Evolutionary conservation across 2,329 filamentous ascomycete species (phyloP).

Genomic region (Akanthomyces muscarius): DNA sequence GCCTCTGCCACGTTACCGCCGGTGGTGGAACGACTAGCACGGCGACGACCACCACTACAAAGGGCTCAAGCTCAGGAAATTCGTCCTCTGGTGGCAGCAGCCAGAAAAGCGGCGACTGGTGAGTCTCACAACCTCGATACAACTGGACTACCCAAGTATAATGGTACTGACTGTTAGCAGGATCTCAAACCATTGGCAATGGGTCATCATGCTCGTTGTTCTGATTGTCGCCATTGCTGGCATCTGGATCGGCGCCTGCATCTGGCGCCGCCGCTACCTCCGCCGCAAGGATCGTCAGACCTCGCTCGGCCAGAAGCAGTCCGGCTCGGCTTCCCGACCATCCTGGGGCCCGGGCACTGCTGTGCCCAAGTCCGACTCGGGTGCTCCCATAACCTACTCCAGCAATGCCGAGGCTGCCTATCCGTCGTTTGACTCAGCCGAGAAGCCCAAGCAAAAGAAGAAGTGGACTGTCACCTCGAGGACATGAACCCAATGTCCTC

Average conservation of each 20-base stretch:
- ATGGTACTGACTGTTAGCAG: slow-evolving; percentile 35
- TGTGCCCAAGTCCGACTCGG: slow-evolving; percentile 16
- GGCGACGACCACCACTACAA: slow-evolving; percentile 15
- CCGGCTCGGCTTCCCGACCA: slow-evolving; percentile 33
- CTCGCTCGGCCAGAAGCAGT: slow-evolving; percentile 35
- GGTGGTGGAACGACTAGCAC: slow-evolving; percentile 21
- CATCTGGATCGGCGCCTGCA: slow-evolving; percentile 64
- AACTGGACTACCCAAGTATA: neutral
- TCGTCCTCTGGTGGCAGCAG: neutral
- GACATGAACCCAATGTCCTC: slow-evolving; percentile 30
- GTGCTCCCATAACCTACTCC: neutral
- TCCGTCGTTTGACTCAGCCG: slow-evolving; percentile 25
- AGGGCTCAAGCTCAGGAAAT: neutral
- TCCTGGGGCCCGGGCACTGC: slow-evolving; percentile 34
- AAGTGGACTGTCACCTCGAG: slow-evolving; percentile 44
- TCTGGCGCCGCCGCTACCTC: slow-evolving; percentile 70
- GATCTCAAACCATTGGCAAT: slow-evolving; percentile 68
- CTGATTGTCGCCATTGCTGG: slow-evolving; percentile 64
- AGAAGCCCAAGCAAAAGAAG: slow-evolving; percentile 42
- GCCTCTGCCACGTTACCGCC: slow-evolving; percentile 53
- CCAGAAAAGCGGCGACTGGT: slow-evolving; percentile 5
- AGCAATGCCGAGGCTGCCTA: slow-evolving; percentile 24
- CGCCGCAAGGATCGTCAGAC: slow-evolving; percentile 59
- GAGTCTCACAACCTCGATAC: neutral
- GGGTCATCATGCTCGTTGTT: slow-evolving; percentile 77